Evolutionary conservation across 768 basidiomycete genomes (phyloP), one percentile per base, ranked within the genome.

Genomic region (Galerina sulciceps): DNA sequence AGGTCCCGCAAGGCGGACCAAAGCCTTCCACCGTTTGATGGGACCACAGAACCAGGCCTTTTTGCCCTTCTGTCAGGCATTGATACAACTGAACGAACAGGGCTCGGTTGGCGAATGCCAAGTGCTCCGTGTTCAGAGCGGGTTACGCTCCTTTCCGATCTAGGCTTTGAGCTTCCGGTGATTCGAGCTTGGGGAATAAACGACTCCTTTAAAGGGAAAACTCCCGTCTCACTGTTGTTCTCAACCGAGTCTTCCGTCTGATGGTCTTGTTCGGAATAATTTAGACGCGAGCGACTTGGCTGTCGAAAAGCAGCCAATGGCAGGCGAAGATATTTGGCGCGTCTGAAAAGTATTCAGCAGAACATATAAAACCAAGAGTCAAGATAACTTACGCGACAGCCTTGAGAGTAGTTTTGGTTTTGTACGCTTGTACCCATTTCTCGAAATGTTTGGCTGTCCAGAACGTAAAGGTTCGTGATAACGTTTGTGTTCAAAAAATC

Each of bases 311-410:
- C 73, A 42, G 82, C 73, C 18, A 85, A 77, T 1, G 91, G 90
- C 37, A 94, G 78, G 58, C 89, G 87, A 60, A 94, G 82, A 73
- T 91, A 90, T 65, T 91, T 83, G 40, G 93, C 92, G 22, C 92
- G 91, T 58, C 92, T 94, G 57, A 55, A 55, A 55, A 62, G 15
- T 60, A 31, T 46, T 53, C 44, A 35, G 62, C 45, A n/a, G 18
- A 26, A 18, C 10, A 45, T 38, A 6, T 14, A 15, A 26, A 62
- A 57, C 54, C 31, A 18, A 31, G 18, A 52, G 22, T 20, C 14
- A 9, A 22, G 41, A 61, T 53, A 51, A 86, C 91, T 79, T 71
- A 94, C 93, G 90, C 90, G 47, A 93, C 87, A 51, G 93, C 91
- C 70, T 91, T 92, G 41, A 89, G 79, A 40, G 89, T 87, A 41